Percentiles rank a stretch among this genome's conserved stretches.
phyloP scores from a whole-genome alignment of 768 basidiomycete species.

The Tulasnella sp. region DNA sequence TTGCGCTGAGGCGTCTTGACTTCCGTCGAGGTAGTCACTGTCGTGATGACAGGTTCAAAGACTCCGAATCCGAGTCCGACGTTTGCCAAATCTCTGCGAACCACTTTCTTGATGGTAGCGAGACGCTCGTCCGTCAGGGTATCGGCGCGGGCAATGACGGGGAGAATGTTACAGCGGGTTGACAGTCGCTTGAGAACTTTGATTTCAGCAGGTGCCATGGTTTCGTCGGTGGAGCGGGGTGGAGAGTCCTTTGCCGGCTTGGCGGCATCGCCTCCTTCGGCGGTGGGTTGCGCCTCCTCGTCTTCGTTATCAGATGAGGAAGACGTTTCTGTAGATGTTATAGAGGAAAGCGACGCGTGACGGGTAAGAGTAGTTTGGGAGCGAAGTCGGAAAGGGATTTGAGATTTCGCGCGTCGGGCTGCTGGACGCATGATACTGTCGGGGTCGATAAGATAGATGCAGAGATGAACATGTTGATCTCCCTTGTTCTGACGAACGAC shows the following conservation, averaged over 20 bases:
- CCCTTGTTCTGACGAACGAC: constrained; percentile 82
- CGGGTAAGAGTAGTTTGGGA: constrained; percentile 43
- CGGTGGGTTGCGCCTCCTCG: constrained; percentile 60
- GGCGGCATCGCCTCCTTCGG: constrained; percentile 55
- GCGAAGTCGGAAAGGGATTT: constrained; percentile 42
- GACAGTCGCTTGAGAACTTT: constrained; percentile 73
- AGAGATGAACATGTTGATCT: constrained; percentile 88
- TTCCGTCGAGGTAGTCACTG: constrained; percentile 18
- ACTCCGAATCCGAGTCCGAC: constrained; percentile 75
- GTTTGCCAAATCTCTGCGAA: constrained; percentile 61
- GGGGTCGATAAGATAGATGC: constrained; percentile 81
- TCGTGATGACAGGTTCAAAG: constrained; percentile 54
- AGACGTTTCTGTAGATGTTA: constrained; percentile 44
- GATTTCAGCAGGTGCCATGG: constrained; percentile 64
- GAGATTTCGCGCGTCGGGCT: constrained; percentile 50
- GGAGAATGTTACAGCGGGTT: constrained; percentile 72
- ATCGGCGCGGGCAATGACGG: constrained; percentile 75
- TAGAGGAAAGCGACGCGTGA: constrained; percentile 52
- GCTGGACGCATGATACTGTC: constrained; percentile 58
- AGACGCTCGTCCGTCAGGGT: constrained; percentile 79
- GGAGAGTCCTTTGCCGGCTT: not conserved
- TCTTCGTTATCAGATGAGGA: constrained; percentile 54
- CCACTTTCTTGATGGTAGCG: constrained; percentile 62
- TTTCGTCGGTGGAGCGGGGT: not conserved
- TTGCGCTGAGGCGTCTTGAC: not conserved